Percentiles rank a stretch among this genome's conserved stretches.
These are phyloP conservation scores for Drosera capensis DNA, from an alignment of 148 eudicot species.

Conservation along the genomic window DNA sequence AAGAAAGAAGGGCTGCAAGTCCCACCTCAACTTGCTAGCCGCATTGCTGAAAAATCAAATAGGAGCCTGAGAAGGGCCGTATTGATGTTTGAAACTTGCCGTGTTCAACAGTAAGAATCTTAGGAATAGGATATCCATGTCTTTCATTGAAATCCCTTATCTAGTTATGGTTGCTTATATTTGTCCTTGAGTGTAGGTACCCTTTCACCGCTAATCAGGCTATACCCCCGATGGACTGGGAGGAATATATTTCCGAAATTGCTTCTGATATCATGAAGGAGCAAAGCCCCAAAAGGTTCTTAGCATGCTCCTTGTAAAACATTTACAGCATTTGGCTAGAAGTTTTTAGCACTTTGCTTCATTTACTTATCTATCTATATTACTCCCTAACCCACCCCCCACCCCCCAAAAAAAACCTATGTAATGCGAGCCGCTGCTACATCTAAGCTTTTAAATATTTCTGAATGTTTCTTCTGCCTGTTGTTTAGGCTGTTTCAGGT, in stretches of 20 bases:
- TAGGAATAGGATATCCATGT: too few relatives aligned
- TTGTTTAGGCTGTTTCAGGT: conserved; percentile 81
- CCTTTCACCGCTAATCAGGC: conserved; percentile 69
- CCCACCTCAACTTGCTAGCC: conserved; percentile 67
- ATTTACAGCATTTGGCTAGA: too few relatives aligned
- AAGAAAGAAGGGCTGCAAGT: conserved; percentile 75
- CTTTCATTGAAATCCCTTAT: background rate
- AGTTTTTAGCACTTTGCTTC: too few relatives aligned
- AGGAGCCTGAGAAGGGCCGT: conserved; percentile 87
- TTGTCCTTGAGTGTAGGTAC: conserved; percentile 36
- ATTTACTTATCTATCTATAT: too few relatives aligned
- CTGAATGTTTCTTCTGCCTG: background rate
- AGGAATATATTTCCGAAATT: conserved; percentile 73
- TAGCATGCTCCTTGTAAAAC: background rate
- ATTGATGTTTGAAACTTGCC: conserved; percentile 73
- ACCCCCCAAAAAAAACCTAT: too few relatives aligned
- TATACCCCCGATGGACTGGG: conserved; percentile 96
- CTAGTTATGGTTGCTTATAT: conserved; percentile 1
- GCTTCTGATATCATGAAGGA: conserved; percentile 88
- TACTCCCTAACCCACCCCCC: background rate
- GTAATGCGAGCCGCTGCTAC: too few relatives aligned
- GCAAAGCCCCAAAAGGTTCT: conserved; percentile 93
- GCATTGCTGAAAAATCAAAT: conserved; percentile 73
- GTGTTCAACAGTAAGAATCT: conserved; percentile 72
- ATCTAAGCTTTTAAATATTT: background rate